Conservation (phyloP, 495 filamentous ascomycete genomes). For the Neurospora sp. region DNA sequence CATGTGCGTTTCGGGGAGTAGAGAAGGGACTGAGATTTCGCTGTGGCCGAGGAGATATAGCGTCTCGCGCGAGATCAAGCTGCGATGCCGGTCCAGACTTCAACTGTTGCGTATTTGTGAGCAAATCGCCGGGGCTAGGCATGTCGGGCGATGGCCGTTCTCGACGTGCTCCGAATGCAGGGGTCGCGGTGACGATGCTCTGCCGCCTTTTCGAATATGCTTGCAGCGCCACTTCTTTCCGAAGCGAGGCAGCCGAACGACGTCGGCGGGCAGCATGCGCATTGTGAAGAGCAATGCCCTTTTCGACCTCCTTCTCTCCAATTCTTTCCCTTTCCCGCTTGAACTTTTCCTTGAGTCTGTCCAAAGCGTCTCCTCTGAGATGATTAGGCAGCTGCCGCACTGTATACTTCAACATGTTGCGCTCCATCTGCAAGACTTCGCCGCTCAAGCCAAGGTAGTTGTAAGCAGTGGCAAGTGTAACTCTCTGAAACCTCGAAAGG, state of each 20-base stretch:
- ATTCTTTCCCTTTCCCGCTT: conserved; percentile 73
- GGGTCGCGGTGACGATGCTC: background rate
- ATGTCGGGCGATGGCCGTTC: conserved; percentile 27
- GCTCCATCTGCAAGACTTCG: conserved; percentile 84
- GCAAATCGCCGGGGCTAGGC: conserved; percentile 66
- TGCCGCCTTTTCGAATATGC: conserved; percentile 40
- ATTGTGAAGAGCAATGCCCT: conserved; percentile 95
- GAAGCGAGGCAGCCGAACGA: conserved; percentile 60
- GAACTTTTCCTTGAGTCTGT: conserved; percentile 89
- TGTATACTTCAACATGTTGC: conserved; percentile 84
- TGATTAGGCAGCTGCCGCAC: conserved; percentile 87
- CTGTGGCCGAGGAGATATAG: conserved; percentile 48
- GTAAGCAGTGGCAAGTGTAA: conserved; percentile 88
- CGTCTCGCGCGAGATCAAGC: conserved; percentile 11
- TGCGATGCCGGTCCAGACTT: conserved; percentile 2
- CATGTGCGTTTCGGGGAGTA: conserved; percentile 41
- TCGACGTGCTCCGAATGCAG: background rate
- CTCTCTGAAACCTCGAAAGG: conserved; percentile 81
- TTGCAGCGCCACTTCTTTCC: conserved; percentile 75
- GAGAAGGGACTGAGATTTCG: conserved; percentile 47
- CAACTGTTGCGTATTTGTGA: conserved; percentile 58
- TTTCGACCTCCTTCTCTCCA: conserved; percentile 71
- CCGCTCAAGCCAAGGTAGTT: conserved; percentile 84
- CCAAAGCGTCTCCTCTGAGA: conserved; percentile 71
- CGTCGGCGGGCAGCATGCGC: conserved; percentile 49